Evolutionary conservation across 345 rosid genomes (phyloP).

Genomic region (Moringa oleifera): DNA sequence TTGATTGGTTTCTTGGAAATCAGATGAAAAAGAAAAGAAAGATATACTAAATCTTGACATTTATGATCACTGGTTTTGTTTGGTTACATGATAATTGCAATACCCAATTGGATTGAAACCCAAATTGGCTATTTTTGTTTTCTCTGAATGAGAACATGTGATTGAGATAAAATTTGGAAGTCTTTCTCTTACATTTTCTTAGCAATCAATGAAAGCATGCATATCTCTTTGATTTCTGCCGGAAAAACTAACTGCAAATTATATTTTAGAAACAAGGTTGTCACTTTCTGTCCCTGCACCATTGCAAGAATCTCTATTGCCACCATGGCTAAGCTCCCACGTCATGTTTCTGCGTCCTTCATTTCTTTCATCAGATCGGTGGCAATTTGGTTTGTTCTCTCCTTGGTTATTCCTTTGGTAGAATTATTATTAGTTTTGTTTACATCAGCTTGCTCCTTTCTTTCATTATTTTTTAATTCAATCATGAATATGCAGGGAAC

Average conservation of each 20-base stretch:
- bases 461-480: background rate
- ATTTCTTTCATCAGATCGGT: constrained; percentile 20
- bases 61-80: background rate
- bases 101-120: background rate
- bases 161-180: background rate
- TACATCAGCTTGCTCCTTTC: background rate
- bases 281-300: constrained; percentile 36
- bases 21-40: too few species aligned
- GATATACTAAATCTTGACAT: too few species aligned
- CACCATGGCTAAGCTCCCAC: constrained; percentile 23
- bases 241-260: background rate
- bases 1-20: too few species aligned
- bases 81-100: background rate
- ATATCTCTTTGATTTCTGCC: too few species aligned
- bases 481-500: constrained; percentile 31
- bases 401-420: background rate
- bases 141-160: background rate
- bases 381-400: constrained; percentile 36
- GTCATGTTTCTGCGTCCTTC: constrained; percentile 11
- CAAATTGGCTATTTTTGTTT: background rate
- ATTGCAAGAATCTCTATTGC: constrained; percentile 20
- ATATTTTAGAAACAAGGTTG: constrained; percentile 30
- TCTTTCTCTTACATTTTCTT: background rate
- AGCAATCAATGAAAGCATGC: background rate
- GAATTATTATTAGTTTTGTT: background rate